These are phyloP conservation scores for Blastocrithidia nonstop DNA, from an alignment of 208 protist species.

Conservation along the genomic window DNA sequence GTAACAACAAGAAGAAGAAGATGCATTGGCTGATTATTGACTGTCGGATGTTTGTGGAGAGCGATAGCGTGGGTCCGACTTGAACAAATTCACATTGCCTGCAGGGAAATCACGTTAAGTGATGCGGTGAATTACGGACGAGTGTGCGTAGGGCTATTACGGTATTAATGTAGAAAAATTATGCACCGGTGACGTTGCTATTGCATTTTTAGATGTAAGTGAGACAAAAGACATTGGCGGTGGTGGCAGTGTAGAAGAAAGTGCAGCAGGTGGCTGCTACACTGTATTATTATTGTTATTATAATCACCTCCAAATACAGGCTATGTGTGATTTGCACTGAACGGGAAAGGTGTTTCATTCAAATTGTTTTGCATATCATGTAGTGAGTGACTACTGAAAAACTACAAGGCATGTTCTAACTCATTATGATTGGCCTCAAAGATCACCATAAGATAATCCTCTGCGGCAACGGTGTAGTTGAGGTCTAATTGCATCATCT, in stretches of 20 bases:
- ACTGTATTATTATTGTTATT: background rate
- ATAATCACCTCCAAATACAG: too few species aligned
- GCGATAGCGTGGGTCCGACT: background rate
- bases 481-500: conserved; percentile 47
- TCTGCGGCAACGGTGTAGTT: conserved; percentile 27
- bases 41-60: background rate
- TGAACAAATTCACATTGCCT: conserved; percentile 21
- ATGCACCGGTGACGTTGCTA: conserved; percentile 10
- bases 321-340: too few species aligned
- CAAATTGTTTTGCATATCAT: too few species aligned
- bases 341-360: too few species aligned
- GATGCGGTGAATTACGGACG: conserved; percentile 15
- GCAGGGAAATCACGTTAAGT: conserved; percentile 13
- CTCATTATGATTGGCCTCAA: conserved; percentile 37
- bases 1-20: too few species aligned
- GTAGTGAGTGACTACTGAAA: too few species aligned
- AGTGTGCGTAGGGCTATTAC: too few species aligned
- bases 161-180: too few species aligned
- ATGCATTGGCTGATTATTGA: too few species aligned
- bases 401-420: conserved; percentile 20
- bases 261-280: background rate
- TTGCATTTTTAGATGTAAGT: conserved; percentile 8
- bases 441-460: conserved; percentile 51
- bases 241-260: background rate
- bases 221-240: background rate